Evolutionary conservation across 805 yeast species (phyloP), one percentile per base, ranked within the genome.

Genomic region (Zygoascus ofunaensis): DNA sequence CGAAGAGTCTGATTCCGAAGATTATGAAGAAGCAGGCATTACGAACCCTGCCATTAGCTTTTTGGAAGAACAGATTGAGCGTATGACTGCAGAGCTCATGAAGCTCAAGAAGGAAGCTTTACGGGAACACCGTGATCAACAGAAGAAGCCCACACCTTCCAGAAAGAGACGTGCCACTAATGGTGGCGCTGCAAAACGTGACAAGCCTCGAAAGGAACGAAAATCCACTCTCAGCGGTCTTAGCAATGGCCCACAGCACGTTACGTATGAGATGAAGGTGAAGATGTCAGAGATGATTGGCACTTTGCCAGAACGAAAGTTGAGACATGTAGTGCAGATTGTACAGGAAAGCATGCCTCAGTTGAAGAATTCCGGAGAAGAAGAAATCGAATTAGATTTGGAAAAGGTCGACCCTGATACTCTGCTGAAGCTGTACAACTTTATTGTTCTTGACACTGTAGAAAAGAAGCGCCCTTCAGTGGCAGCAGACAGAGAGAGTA

Each of bases 261-360:
- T 90, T 43, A 85, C 96, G 0, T 92, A 86, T 60, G 97, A 89
- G 58, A 90, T 90, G 97, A 92, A 92, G 74, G 85, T 86, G 60
- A 92, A 87, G 61, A 80, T 92, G 47, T 78, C 87, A 45, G 97
- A 87, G 58, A 80, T 80, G 53, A 89, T 92, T 60, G 79, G 81
- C 42, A 79, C 78, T 47, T 60, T 74, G 41, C 76, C 87, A 37
- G 94, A 87, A 52, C 78, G 81, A 63, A 86, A 85, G 66, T 69
- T 90, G 55, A 84, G 81, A 54, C 82, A 83, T 48, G 94, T 87
- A 28, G 74, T 90, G 49, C 77, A 82, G 42, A 87, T 92, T 50
- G 87, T 92, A 53, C 82, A 82, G 58, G 92, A 84, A 61, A 72
- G 80, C 42, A 70, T 80, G 74, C 79, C 80, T 3, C 83, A 76